Conservation (phyloP, 2,329 filamentous ascomycete species). For the Penicillium sp. region DNA sequence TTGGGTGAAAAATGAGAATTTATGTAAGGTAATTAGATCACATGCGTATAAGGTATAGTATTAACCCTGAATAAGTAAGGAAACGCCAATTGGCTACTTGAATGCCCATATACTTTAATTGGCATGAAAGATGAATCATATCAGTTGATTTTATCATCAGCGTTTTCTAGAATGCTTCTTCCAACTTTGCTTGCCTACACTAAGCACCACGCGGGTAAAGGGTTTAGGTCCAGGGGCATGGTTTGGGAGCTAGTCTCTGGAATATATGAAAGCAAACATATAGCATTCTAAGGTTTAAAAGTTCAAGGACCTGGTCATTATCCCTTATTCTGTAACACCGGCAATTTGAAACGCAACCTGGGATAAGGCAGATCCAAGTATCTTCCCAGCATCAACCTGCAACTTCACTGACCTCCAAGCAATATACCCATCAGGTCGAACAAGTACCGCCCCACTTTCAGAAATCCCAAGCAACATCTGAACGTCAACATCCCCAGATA, state of each 20-base stretch:
- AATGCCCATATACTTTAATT: too few species aligned
- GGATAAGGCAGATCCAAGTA: background rate
- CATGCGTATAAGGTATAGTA: background rate
- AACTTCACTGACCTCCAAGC: constrained; percentile 26
- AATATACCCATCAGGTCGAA: constrained; percentile 39
- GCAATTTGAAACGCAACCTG: constrained; percentile 3
- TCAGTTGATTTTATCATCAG: background rate
- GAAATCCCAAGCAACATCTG: constrained; percentile 28
- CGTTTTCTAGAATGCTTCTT: background rate
- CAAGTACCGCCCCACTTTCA: constrained; percentile 28
- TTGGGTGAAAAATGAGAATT: background rate
- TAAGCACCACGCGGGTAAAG: background rate
- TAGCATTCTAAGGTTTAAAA: too few species aligned
- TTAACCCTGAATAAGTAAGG: background rate
- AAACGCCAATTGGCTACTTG: too few species aligned
- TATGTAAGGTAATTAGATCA: background rate
- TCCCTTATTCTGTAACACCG: background rate
- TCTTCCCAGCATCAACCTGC: background rate
- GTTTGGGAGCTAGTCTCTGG: too few species aligned
- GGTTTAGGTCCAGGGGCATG: background rate
- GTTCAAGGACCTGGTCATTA: too few species aligned
- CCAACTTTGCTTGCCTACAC: background rate
- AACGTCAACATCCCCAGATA: constrained; percentile 13
- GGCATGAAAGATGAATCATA: too few species aligned
- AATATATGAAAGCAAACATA: too few species aligned